Evolutionary conservation across 176 grass and related monocot genomes (phyloP).

Genomic region (Avena eriantha): DNA sequence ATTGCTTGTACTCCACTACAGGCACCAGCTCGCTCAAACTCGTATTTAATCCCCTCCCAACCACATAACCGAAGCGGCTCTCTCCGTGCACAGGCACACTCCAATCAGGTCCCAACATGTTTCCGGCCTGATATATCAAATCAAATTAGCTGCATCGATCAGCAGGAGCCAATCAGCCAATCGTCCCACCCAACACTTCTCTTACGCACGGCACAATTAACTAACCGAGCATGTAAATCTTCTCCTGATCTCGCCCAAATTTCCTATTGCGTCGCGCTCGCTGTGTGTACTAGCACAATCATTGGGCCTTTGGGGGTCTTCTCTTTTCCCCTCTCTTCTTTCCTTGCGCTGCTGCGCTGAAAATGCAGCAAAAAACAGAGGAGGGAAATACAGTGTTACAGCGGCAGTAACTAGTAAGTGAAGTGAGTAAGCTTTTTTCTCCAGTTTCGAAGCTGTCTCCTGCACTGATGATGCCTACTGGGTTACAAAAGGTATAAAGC

Average conservation of each 20-base stretch:
- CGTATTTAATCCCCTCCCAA: neutral
- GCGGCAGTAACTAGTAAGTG: neutral
- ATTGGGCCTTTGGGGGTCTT: constrained; percentile 40
- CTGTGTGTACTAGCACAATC: constrained; percentile 23
- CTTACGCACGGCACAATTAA: neutral
- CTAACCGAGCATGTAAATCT: neutral
- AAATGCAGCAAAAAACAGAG: neutral
- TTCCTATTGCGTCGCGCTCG: neutral
- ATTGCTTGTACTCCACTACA: constrained; percentile 25
- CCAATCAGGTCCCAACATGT: constrained; percentile 15
- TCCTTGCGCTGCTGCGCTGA: neutral
- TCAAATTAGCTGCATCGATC: neutral
- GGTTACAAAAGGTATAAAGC: constrained; percentile 10
- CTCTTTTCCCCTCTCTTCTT: constrained; percentile 39
- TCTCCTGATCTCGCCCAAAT: neutral
- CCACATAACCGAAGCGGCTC: neutral
- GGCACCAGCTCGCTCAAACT: neutral
- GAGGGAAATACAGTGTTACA: neutral
- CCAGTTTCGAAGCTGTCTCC: constrained; percentile 35
- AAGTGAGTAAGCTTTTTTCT: neutral
- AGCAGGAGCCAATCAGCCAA: constrained; percentile 26
- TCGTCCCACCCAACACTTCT: neutral
- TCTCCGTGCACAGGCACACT: neutral
- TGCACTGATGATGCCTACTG: neutral
- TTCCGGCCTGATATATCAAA: neutral